Evolutionary conservation across 1,284 basidiomycete species (phyloP).

Genomic region (Anthracocystis panici-leucophaei): DNA sequence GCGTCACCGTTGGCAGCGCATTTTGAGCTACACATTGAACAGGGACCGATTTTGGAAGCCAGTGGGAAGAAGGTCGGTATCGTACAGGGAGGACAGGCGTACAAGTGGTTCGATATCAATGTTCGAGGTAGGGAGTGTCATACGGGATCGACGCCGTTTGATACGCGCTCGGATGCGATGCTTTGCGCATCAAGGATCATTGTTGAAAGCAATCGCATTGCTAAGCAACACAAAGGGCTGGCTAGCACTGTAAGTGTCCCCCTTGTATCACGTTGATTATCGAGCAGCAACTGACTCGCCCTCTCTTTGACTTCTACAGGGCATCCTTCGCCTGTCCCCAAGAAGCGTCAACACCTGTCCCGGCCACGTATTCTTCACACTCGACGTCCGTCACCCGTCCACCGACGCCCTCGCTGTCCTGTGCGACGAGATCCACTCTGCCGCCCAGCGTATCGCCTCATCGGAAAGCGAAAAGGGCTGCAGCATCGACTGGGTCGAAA

Average conservation of each 20-base stretch:
- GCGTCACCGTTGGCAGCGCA: conserved; percentile 42
- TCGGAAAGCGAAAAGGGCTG: conserved; percentile 42
- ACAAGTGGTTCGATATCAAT: conserved; percentile 51
- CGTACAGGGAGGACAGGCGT: conserved; percentile 44
- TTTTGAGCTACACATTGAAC: conserved; percentile 52
- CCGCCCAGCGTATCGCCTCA: conserved; percentile 22
- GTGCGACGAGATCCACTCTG: conserved; percentile 28
- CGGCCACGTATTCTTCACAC: conserved; percentile 44
- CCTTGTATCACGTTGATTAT: no score
- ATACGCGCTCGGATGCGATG: conserved; percentile 46
- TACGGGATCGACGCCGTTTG: conserved; percentile 45
- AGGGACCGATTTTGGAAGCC: conserved; percentile 44
- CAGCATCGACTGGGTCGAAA: conserved; percentile 36
- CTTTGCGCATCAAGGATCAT: conserved; percentile 43
- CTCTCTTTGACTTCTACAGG: neutral
- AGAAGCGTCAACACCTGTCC: conserved; percentile 47
- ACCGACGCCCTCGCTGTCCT: conserved; percentile 25
- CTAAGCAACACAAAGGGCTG: conserved; percentile 33
- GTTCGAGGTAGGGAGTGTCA: conserved; percentile 40
- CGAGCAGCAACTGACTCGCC: neutral
- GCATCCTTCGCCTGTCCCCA: conserved; percentile 41
- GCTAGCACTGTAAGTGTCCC: conserved; percentile 34
- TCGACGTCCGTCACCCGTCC: conserved; percentile 43
- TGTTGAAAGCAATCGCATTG: conserved; percentile 45
- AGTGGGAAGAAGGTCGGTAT: conserved; percentile 39